Evolutionary conservation across 176 grass and related monocot genomes (phyloP), one percentile per base, ranked within the genome.

Genomic region (Coix lacrymajobi): DNA sequence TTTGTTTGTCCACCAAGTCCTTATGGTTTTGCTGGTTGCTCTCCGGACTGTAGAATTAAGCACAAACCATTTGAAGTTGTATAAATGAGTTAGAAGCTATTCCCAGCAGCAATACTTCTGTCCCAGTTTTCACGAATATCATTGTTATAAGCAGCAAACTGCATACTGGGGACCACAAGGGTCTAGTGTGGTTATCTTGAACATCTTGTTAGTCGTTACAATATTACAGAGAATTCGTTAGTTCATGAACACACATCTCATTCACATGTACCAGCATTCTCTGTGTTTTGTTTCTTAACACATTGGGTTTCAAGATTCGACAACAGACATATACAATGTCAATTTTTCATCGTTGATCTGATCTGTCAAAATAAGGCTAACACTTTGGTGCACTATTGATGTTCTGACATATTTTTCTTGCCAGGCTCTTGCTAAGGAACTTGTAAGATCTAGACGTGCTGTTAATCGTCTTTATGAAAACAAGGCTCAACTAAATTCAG

Each of bases 401-500:
- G 8, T 49, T 38, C 39, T 67, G 38, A 51, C 69, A 76, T 76
- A 1, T 32, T 77, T 78, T 60, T 39, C 8, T 43, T 75, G 43
- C 20, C 66, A 94, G 95, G 87, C 88, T 48, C 92, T 98, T 87
- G 95, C 95, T 76, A 94, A 98, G 85, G 95, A 98, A 91, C 60
- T 97, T 72, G 92, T 97, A 54, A 90, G 76, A 77, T 98, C 95
- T 38, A 98, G 82, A 30, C 74, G 78, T 79, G 95, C 92, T 75
- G 92, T 98, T 60, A 98, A 92, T 39, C 95, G 92, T 71, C 92
- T 98, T 86, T 94, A 93, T 58, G 95, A 98, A 85, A 98, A 98
- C 77, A 98, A 98, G 84, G 95, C 95, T 58, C 92, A 98, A 40
- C 65, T 98, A 37, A 98, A 98, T 83, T 98, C 95, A 75, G 84